phyloP scores from a whole-genome alignment of 2,329 filamentous ascomycete species.

The Rhinocladiella mackenziei region DNA sequence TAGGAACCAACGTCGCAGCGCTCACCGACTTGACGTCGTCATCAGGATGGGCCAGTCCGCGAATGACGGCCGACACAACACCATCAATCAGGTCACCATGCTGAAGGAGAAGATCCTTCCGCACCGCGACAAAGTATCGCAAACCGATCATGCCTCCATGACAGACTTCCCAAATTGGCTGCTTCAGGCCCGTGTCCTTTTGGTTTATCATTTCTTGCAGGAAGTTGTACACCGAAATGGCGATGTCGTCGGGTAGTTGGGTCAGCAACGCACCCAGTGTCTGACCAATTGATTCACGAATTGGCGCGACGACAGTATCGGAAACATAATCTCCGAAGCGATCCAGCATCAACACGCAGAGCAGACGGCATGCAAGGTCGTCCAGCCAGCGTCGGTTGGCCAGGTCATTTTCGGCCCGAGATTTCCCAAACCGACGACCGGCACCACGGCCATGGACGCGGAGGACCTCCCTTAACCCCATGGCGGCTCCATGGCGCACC shows the following conservation, averaged over 20 bases:
- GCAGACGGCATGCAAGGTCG: slow-evolving; percentile 88
- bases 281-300: slow-evolving; percentile 91
- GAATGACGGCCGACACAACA: slow-evolving; percentile 88
- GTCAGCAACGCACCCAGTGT: slow-evolving; percentile 84
- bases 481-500: slow-evolving; percentile 89
- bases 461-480: slow-evolving; percentile 87
- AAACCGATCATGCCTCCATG: slow-evolving; percentile 98
- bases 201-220: slow-evolving; percentile 91
- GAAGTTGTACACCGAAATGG: slow-evolving; percentile 78
- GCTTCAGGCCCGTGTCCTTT: slow-evolving; percentile 68
- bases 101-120: slow-evolving; percentile 83
- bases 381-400: slow-evolving; percentile 85
- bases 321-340: slow-evolving; percentile 97
- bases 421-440: slow-evolving; percentile 69
- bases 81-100: slow-evolving; percentile 86
- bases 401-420: slow-evolving; percentile 67
- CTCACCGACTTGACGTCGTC: slow-evolving; percentile 96
- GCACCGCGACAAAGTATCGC: slow-evolving; percentile 88
- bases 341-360: slow-evolving; percentile 95
- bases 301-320: slow-evolving; percentile 93
- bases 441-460: slow-evolving; percentile 88
- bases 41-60: slow-evolving; percentile 82
- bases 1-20: slow-evolving; percentile 93
- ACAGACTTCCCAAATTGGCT: slow-evolving; percentile 85
- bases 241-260: slow-evolving; percentile 72